Base-by-base conservation (phyloP, 2,329 filamentous ascomycete genomes). In the Thelonectria olida region DNA sequence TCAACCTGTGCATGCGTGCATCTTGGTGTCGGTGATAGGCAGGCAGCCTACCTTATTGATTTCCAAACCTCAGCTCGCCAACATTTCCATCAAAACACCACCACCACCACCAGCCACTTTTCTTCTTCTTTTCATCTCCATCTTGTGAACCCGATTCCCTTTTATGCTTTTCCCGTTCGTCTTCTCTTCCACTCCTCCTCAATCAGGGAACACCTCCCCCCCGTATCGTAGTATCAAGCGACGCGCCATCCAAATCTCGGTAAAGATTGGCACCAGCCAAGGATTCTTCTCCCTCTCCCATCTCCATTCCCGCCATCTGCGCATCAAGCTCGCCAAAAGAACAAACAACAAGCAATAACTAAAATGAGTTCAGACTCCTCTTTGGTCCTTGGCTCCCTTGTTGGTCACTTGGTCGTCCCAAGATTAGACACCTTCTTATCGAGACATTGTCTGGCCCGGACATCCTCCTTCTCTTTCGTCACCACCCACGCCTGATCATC, bases 211-310 rank as follows among this genome's bases (percentile, higher is more conserved):
- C 5, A 38, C 13, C 48, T 34, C n/a, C 25, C 38, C 41, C 20
- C 51, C 27, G 45, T 12, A 55, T 45, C 44, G 47, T 42, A 27
- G 20, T 57, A 17, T 39, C 19, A 61, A 45, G 31, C 25, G 60
- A 54, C 60, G 49, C 55, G 60, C 50, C 55, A 59, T 62, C 22
- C 57, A 62, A 62, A 62, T 62, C 55, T 62, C 60, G 60, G 60
- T 62, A 62, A 62, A 49, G 20, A 13, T 44, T 54, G 27, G 50
- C 55, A 45, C 45, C 48, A 39, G 51, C 31, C 25, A 45, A 52
- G 50, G 44, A 27, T 62, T 39, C 52, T 23, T 17, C 38, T 38
- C 25, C 50, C 34, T 25, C 58, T 38, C 34, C 56, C 50, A 39
- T 50, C 49, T n/a, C 8, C 34, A n/a, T 12, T 54, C 28, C 41